These are phyloP conservation scores for Hypoxylon sp. DNA, from an alignment of 2,329 filamentous ascomycete genomes.

Conservation along the genomic window DNA sequence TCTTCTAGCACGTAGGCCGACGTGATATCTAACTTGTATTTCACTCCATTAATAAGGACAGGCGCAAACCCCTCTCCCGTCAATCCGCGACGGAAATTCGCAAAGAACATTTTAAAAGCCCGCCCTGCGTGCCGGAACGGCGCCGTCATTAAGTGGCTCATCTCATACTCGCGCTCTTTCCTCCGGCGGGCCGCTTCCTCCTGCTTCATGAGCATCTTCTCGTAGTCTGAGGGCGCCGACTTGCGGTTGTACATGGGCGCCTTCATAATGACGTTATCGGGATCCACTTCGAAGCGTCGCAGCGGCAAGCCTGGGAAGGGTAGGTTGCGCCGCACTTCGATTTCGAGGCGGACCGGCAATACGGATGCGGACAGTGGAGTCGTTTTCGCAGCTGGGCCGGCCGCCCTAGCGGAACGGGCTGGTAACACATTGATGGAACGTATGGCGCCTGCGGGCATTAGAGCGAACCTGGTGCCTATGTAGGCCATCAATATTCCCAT, in stretches of 20 bases:
- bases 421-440: conserved; percentile 69
- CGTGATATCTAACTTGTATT: conserved; percentile 71
- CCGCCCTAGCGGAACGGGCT: conserved; percentile 16
- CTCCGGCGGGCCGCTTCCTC: conserved; percentile 58
- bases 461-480: conserved; percentile 72
- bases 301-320: conserved; percentile 63
- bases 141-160: conserved; percentile 69
- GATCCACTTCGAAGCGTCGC: conserved; percentile 60
- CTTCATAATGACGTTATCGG: conserved; percentile 57
- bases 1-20: conserved; percentile 72
- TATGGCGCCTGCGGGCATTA: conserved; percentile 71
- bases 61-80: conserved; percentile 70
- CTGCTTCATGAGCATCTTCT: conserved; percentile 52
- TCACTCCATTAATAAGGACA: conserved; percentile 62
- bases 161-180: conserved; percentile 65
- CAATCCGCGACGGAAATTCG: conserved; percentile 65
- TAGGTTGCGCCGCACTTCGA: conserved; percentile 64
- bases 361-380: conserved; percentile 27
- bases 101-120: conserved; percentile 60
- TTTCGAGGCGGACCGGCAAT: conserved; percentile 64
- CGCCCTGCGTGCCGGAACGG: conserved; percentile 68
- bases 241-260: conserved; percentile 54
- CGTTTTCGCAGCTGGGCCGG: conserved; percentile 30
- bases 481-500: conserved; percentile 72
- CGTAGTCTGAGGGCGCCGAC: conserved; percentile 39